These are phyloP conservation scores for Epichloe uncinata DNA, from an alignment of 2,329 filamentous ascomycete species.

Conservation along the genomic window DNA sequence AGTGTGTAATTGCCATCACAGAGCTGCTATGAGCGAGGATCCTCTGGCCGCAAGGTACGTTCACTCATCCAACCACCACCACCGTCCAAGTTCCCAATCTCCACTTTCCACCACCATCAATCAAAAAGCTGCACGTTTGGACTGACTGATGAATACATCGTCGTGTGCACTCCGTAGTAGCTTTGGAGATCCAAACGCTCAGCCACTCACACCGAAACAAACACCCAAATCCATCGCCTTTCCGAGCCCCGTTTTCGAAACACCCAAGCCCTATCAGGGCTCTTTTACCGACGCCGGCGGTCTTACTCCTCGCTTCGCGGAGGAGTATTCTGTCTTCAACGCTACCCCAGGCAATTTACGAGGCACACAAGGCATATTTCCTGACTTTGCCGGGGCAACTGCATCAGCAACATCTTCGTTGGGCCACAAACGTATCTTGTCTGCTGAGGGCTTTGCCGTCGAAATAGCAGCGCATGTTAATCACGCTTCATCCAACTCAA, in stretches of 20 bases:
- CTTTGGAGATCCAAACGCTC: constrained; percentile 51
- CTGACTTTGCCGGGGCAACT: constrained; percentile 28
- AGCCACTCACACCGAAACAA: constrained; percentile 44
- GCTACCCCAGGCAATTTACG: constrained; percentile 46
- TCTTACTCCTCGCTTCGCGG: constrained; percentile 49
- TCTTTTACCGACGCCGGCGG: constrained; percentile 35
- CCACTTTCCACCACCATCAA: constrained; percentile 6
- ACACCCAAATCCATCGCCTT: constrained; percentile 41
- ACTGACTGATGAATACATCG: constrained; percentile 18
- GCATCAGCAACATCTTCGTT: constrained; percentile 20
- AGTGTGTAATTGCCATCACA: constrained; percentile 9
- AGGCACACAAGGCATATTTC: constrained; percentile 30
- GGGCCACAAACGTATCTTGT: constrained; percentile 37
- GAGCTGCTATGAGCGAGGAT: constrained; percentile 50
- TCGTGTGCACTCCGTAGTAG: constrained; percentile 22
- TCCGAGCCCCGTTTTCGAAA: constrained; percentile 43
- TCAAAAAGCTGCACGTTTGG: constrained; percentile 5
- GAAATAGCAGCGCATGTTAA: constrained; percentile 49
- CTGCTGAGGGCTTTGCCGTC: constrained; percentile 32
- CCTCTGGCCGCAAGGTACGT: constrained; percentile 40
- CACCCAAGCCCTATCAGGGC: constrained; percentile 35
- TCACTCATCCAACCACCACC: not conserved
- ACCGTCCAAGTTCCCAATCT: constrained; percentile 6
- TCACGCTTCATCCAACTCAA: constrained; percentile 41
- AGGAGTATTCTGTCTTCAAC: constrained; percentile 54